A percentile compares a stretch with the other conserved stretches of the same genome.
Conservation (phyloP, 2,329 filamentous ascomycete genomes). For the Neurospora crassa region DNA sequence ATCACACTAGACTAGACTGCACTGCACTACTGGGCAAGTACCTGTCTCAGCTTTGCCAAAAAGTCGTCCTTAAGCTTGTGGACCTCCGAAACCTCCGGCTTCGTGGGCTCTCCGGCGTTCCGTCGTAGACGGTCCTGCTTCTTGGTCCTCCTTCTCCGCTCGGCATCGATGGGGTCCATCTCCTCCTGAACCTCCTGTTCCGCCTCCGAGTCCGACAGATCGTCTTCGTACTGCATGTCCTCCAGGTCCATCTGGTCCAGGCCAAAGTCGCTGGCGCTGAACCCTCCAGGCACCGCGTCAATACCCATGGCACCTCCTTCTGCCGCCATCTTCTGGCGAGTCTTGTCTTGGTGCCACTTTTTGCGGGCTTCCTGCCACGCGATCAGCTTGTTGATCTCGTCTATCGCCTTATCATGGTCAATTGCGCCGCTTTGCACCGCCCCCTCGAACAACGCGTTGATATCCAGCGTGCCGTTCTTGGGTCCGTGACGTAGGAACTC, state of each 20-base stretch:
- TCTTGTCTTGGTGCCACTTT: conserved; percentile 98
- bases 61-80: conserved; percentile 74
- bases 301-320: conserved; percentile 51
- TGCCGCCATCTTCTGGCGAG: conserved; percentile 95
- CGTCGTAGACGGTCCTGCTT: conserved; percentile 72
- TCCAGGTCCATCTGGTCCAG: conserved; percentile 78
- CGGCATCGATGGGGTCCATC: conserved; percentile 77
- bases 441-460: conserved; percentile 86
- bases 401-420: conserved; percentile 61
- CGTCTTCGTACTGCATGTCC: conserved; percentile 75
- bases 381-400: conserved; percentile 78
- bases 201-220: conserved; percentile 51
- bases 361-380: conserved; percentile 92
- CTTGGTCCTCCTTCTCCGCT: conserved; percentile 67
- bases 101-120: conserved; percentile 73
- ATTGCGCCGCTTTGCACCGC: conserved; percentile 58
- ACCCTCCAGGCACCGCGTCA: conserved; percentile 24
- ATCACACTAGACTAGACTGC: neutral
- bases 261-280: conserved; percentile 81
- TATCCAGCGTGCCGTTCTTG: conserved; percentile 75
- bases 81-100: conserved; percentile 70
- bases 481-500: conserved; percentile 87
- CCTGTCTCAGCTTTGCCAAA: conserved; percentile 68
- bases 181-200: conserved; percentile 69
- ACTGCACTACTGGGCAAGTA: conserved; percentile 59